These are phyloP conservation scores for Porphyrellus cyaneotinctus DNA, from an alignment of 768 basidiomycete genomes.

Conservation along the genomic window DNA sequence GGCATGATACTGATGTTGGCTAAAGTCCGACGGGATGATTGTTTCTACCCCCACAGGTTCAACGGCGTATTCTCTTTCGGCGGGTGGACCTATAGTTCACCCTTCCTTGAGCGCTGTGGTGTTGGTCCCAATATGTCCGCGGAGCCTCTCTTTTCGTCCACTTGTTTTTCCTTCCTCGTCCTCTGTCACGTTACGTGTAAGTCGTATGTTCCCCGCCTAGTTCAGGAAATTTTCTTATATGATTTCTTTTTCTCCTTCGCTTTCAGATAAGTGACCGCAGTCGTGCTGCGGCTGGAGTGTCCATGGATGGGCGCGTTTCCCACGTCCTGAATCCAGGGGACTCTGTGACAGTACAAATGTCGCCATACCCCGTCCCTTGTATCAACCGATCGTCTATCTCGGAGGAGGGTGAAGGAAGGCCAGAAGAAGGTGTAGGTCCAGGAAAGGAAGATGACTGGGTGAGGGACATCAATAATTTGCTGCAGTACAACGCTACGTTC, in stretches of 20 bases:
- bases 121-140: conserved; percentile 92
- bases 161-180: conserved; percentile 86
- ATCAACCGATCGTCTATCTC: conserved; percentile 82
- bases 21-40: conserved; percentile 87
- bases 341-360: conserved; percentile 79
- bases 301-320: conserved; percentile 89
- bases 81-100: conserved; percentile 94
- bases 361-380: conserved; percentile 88
- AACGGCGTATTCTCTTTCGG: conserved; percentile 92
- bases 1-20: conserved; percentile 12
- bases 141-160: conserved; percentile 88
- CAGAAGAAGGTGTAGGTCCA: conserved; percentile 64
- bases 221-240: conserved; percentile 2
- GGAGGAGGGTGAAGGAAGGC: conserved; percentile 40
- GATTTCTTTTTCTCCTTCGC: background rate
- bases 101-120: conserved; percentile 88
- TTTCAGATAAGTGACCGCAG: conserved; percentile 77
- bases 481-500: conserved; percentile 95
- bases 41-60: conserved; percentile 96
- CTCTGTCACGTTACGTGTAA: conserved; percentile 66
- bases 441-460: conserved; percentile 94
- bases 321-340: conserved; percentile 81
- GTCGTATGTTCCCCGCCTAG: conserved; percentile 21
- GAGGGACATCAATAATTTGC: conserved; percentile 89
- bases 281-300: conserved; percentile 83